Base-by-base conservation (phyloP, 306 rosid species). In the Vicia villosa region DNA sequence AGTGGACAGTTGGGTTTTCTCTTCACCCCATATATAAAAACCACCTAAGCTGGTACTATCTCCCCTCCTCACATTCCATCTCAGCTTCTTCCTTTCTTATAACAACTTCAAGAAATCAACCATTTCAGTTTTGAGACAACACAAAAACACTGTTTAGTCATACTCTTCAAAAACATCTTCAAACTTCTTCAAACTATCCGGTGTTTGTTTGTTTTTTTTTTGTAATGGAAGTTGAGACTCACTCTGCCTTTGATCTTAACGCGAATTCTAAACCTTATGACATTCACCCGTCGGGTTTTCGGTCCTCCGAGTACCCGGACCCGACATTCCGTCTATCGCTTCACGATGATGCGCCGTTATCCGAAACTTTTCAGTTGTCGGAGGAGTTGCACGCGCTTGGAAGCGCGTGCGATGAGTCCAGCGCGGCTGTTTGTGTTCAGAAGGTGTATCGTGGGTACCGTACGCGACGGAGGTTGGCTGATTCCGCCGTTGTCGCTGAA, bases 401-500 rank as follows among this genome's bases (percentile, higher is more conserved):
- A 6, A 32, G 74, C 77, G 81, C 63, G 43, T 59, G 19, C 17
- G 30, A 74, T 22, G 61, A 16, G 34, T 22, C 72, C 4, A 20
- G 10, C 10, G 97, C 98, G 9, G 98, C 95, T 10, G 78, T 89
- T 66, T 75, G 42, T 78, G 57, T 92, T 40, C 96, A 92, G 81
- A 92, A 86, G 80, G 82, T 85, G 9, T 92, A 89, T 68, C 79
- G 96, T 73, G 86, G 98, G 45, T 89, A 92, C 74, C 98, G 95
- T 12, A 89, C 96, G 3, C 91, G 98, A 28, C 95, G 98, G 15
- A 83, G 89, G 77, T 76, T 92, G 52, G 98, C 98, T 5, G 98
- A 92, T 83, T 80, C 96, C 67, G 98, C 98, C 69, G 89, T 92
- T 63, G 93, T 92, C 21, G 98, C 88, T 0, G 98, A 92, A 67